phyloP scores from a whole-genome alignment of 495 filamentous ascomycete species.

The Penicillium turbatum region DNA sequence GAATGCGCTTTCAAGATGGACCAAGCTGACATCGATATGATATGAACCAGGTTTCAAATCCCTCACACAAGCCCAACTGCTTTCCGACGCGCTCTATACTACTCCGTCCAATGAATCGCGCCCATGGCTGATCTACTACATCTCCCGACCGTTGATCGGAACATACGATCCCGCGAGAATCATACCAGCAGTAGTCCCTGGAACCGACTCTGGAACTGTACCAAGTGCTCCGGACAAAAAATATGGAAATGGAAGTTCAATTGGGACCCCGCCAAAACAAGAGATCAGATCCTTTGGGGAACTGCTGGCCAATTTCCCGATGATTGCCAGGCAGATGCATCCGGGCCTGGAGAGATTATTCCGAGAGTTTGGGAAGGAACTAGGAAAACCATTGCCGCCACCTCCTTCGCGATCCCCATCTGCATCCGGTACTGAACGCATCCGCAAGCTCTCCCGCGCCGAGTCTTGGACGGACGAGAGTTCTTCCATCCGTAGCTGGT shows the following conservation, averaged over 20 bases:
- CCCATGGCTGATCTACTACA: conserved; percentile 96
- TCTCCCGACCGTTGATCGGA: conserved; percentile 87
- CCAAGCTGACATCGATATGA: conserved; percentile 14
- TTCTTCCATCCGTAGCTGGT: conserved; percentile 36
- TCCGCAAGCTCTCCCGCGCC: conserved; percentile 21
- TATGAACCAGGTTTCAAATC: conserved; percentile 73
- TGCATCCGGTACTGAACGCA: conserved; percentile 27
- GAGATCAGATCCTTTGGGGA: conserved; percentile 89
- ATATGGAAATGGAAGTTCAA: conserved; percentile 32
- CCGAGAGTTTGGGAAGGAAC: conserved; percentile 77
- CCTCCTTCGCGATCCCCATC: conserved; percentile 60
- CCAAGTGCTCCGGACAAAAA: conserved; percentile 21
- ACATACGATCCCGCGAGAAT: conserved; percentile 71
- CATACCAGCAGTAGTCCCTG: conserved; percentile 53
- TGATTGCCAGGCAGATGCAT: conserved; percentile 97
- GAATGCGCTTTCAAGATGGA: background rate
- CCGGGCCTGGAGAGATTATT: conserved; percentile 86
- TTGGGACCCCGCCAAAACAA: conserved; percentile 63
- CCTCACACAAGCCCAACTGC: conserved; percentile 82
- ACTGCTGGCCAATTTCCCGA: conserved; percentile 85
- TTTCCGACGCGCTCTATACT: conserved; percentile 85
- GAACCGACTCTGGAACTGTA: conserved; percentile 29
- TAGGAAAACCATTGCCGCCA: conserved; percentile 78
- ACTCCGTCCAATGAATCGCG: conserved; percentile 75
- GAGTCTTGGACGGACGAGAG: conserved; percentile 29